These are phyloP conservation scores for Nakazawaea molendinolei DNA, from an alignment of 805 yeast genomes.

Conservation along the genomic window DNA sequence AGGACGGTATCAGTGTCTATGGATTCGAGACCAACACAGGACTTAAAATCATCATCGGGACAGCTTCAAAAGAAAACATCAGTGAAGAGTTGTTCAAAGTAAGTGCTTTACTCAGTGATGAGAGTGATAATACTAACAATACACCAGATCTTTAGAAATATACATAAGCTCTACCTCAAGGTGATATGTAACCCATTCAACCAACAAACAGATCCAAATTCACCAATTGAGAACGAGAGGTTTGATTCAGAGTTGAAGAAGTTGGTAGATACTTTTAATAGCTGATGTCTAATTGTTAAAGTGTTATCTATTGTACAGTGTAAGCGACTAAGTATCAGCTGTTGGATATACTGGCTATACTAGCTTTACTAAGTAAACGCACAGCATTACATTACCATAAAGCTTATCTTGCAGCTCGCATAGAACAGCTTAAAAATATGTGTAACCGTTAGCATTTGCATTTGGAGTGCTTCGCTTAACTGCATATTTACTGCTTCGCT, in stretches of 20 bases:
- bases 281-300: too few relatives aligned
- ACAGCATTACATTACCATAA: too few relatives aligned
- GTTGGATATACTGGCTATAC: too few relatives aligned
- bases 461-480: too few relatives aligned
- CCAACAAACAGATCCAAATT: slow-evolving; percentile 22
- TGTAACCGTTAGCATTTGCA: too few relatives aligned
- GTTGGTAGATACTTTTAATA: slow-evolving; percentile 2
- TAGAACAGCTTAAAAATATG: too few relatives aligned
- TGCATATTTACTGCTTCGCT: too few relatives aligned
- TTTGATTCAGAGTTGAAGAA: slow-evolving; percentile 23
- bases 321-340: too few relatives aligned
- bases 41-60: slow-evolving; percentile 57
- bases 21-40: slow-evolving; percentile 68
- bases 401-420: too few relatives aligned
- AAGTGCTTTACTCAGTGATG: slow-evolving; percentile 11
- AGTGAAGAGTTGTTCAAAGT: slow-evolving; percentile 18
- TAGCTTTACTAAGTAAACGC: too few relatives aligned
- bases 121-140: background rate
- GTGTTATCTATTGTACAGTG: too few relatives aligned
- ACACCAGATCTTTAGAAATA: slow-evolving; percentile 26
- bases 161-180: slow-evolving; percentile 50
- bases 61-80: slow-evolving; percentile 26
- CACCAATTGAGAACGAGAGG: slow-evolving; percentile 21
- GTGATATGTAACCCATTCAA: slow-evolving; percentile 61
- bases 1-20: slow-evolving; percentile 60